These are phyloP conservation scores for Trypanosoma vivax DNA, from an alignment of 208 protist species.

Conservation along the genomic window DNA sequence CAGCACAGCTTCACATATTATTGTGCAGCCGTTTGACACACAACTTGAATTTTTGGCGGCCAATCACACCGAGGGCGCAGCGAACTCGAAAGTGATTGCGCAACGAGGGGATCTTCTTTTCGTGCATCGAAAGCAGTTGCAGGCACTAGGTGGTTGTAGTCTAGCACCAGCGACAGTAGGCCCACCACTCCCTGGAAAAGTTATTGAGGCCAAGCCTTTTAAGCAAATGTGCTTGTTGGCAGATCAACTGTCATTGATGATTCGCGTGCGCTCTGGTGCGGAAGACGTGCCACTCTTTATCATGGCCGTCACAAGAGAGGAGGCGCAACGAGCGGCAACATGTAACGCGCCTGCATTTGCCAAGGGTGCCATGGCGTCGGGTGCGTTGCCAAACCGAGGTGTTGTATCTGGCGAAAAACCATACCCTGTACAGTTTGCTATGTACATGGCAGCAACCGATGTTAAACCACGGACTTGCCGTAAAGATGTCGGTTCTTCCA, in stretches of 20 bases:
- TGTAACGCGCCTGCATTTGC: not conserved
- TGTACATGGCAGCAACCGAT: slow-evolving; percentile 20
- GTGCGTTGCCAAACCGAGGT: not conserved
- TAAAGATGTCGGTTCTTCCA: not conserved
- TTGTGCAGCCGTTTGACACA: slow-evolving; percentile 23
- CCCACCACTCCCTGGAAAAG: slow-evolving; percentile 37
- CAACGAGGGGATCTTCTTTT: slow-evolving; percentile 8
- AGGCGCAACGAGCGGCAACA: slow-evolving; percentile 1
- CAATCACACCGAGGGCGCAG: not conserved
- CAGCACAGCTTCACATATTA: slow-evolving; percentile 19
- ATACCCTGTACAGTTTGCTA: slow-evolving; percentile 6
- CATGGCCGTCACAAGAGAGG: slow-evolving; percentile 14
- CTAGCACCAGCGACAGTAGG: not conserved
- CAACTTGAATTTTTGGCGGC: slow-evolving; percentile 33
- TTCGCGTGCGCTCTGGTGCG: slow-evolving; percentile 31
- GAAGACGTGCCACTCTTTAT: slow-evolving; percentile 31
- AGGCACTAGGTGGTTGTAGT: not conserved
- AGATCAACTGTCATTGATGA: slow-evolving; percentile 39
- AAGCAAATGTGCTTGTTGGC: slow-evolving; percentile 38
- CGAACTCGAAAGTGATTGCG: slow-evolving; percentile 16
- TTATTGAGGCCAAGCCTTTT: slow-evolving; percentile 54
- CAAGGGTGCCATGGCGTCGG: not conserved
- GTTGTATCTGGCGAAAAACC: not conserved
- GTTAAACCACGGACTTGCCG: not conserved
- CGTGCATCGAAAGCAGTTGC: not conserved